Percentiles rank a stretch among this genome's conserved stretches.
Evolutionary conservation across 1,284 basidiomycete species (phyloP).

Genomic region (Jaminaea rosea): DNA sequence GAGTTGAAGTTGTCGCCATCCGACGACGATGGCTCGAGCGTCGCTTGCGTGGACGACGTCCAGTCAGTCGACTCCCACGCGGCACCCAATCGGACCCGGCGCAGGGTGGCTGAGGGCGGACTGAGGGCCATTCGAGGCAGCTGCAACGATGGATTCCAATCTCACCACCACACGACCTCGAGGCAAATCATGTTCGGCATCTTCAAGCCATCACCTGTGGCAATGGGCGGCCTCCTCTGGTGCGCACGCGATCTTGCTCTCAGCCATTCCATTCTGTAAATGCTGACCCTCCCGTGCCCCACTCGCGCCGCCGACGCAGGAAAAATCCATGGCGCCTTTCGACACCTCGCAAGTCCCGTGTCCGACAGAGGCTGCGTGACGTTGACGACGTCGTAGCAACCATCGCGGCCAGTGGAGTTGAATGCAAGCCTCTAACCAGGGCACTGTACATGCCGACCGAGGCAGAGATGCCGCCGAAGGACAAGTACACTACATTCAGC

Average conservation of each 20-base stretch:
- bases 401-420: slow-evolving; percentile 67
- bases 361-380: slow-evolving; percentile 73
- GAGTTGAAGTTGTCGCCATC: too few species aligned
- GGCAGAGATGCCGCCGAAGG: slow-evolving; percentile 71
- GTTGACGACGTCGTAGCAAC: slow-evolving; percentile 89
- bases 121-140: too few species aligned
- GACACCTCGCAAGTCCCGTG: slow-evolving; percentile 79
- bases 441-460: slow-evolving; percentile 76
- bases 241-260: slow-evolving; percentile 44
- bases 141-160: too few species aligned
- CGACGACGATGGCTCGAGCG: too few species aligned
- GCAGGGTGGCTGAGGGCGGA: too few species aligned
- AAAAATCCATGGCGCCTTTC: slow-evolving; percentile 91
- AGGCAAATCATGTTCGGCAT: slow-evolving; percentile 51
- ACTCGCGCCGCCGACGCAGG: slow-evolving; percentile 53
- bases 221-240: slow-evolving; percentile 69
- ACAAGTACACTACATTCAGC: slow-evolving; percentile 92
- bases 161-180: too few species aligned
- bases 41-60: too few species aligned
- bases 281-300: neutral
- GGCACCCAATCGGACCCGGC: too few species aligned
- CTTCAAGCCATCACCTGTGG: slow-evolving; percentile 61
- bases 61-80: too few species aligned
- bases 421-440: slow-evolving; percentile 64
- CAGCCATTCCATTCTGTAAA: neutral